Evolutionary conservation across 331 rosid genomes (phyloP).

Genomic region (Spiraea crenata): DNA sequence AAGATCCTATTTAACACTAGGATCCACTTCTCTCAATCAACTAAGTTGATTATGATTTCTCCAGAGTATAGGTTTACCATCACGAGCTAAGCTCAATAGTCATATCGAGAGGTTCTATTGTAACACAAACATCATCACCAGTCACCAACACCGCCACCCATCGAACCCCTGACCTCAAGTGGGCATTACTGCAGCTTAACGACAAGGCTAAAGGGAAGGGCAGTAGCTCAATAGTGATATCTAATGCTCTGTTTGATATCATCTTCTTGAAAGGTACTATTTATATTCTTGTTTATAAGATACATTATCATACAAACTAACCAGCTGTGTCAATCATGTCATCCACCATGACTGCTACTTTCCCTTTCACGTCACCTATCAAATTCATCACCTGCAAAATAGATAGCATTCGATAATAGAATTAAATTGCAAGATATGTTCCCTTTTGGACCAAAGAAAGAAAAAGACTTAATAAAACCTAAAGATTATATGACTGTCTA

Average conservation of each 20-base stretch:
- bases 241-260: not conserved
- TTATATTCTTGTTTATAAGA: not conserved
- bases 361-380: constrained; percentile 91
- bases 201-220: no score
- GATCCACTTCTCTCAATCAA: no score
- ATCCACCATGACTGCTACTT: constrained; percentile 95
- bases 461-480: no score
- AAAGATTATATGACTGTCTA: not conserved
- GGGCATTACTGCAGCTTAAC: no score
- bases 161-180: no score
- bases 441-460: constrained; percentile 1
- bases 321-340: constrained; percentile 98
- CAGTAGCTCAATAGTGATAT: no score
- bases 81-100: not conserved
- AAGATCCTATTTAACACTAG: constrained; percentile 4
- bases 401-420: constrained; percentile 22
- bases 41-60: no score
- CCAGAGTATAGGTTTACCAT: constrained; percentile 2
- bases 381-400: constrained; percentile 86
- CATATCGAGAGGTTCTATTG: no score
- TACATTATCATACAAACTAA: constrained; percentile 28
- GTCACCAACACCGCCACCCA: no score
- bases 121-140: no score
- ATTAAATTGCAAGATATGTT: constrained; percentile 16
- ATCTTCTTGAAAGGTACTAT: not conserved